Evolutionary conservation across 1,284 basidiomycete genomes (phyloP).

Genomic region (Rhodotorula sp.): DNA sequence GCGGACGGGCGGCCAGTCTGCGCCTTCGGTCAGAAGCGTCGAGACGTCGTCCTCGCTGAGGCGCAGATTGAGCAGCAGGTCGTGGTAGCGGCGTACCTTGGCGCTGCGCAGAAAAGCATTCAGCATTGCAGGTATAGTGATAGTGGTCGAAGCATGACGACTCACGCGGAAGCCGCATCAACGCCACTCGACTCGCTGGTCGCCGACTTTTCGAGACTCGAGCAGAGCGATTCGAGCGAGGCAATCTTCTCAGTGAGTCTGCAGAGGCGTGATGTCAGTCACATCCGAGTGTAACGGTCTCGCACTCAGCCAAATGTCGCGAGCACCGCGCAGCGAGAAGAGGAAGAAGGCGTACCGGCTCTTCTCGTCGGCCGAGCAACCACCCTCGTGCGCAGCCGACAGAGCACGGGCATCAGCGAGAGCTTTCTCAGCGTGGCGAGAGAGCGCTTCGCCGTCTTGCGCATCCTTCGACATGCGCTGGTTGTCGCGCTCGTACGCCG

Average conservation of each 20-base stretch:
- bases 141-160: too few species aligned
- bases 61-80: slow-evolving; percentile 2
- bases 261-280: neutral
- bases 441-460: neutral
- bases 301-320: too few species aligned
- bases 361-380: neutral
- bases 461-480: neutral
- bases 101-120: neutral
- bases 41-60: slow-evolving; percentile 8
- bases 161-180: neutral
- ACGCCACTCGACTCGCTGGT: neutral
- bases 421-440: neutral
- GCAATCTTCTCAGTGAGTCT: neutral
- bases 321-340: neutral
- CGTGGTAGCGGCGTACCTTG: neutral
- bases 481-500: neutral
- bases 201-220: neutral
- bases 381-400: neutral
- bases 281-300: too few species aligned
- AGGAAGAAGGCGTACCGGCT: neutral
- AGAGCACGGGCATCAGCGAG: neutral
- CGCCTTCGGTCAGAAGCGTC: neutral
- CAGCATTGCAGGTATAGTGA: too few species aligned
- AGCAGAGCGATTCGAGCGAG: neutral
- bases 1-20: slow-evolving; percentile 3